A percentile compares a stretch with the other conserved stretches of the same genome.
Conservation (phyloP, 164 flowering plant species). For the Chloranthus sessilifolius region DNA sequence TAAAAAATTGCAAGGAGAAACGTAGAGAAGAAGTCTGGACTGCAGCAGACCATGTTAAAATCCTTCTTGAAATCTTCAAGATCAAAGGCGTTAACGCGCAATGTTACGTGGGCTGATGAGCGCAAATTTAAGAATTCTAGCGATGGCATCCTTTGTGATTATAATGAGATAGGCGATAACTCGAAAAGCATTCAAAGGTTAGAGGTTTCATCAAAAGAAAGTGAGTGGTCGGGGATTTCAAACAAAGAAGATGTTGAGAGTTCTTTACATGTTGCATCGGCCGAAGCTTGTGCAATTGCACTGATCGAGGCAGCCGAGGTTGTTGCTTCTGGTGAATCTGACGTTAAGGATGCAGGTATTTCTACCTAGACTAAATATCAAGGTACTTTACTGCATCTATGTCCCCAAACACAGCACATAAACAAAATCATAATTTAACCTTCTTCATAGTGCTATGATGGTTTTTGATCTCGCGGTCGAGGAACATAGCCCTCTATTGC, state of each 20-base stretch:
- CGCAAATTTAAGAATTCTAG: slow-evolving; percentile 16
- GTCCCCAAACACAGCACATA: too few species aligned
- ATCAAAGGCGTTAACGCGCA: slow-evolving; percentile 38
- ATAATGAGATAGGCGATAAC: slow-evolving; percentile 4
- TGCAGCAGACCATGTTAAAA: slow-evolving; percentile 27
- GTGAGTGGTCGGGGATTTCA: slow-evolving; percentile 7
- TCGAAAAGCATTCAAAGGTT: background rate
- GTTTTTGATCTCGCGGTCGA: slow-evolving; percentile 21
- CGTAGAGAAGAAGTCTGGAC: slow-evolving; percentile 10
- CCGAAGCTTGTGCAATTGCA: slow-evolving; percentile 83
- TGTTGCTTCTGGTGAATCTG: slow-evolving; percentile 61
- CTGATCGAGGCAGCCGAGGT: slow-evolving; percentile 72
- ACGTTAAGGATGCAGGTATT: slow-evolving; percentile 67
- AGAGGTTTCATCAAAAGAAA: too few species aligned
- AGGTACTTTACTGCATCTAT: too few species aligned
- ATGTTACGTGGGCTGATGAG: slow-evolving; percentile 93
- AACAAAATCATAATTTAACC: too few species aligned
- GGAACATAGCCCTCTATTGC: slow-evolving; percentile 98
- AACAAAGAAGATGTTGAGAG: slow-evolving; percentile 23
- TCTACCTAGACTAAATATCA: too few species aligned
- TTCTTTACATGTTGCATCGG: slow-evolving; percentile 44
- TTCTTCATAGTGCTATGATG: too few species aligned
- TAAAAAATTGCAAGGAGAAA: too few species aligned
- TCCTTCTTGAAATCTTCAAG: slow-evolving; percentile 57
- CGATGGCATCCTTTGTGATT: slow-evolving; percentile 32